Base-by-base conservation (phyloP, 1,284 basidiomycete genomes). In the Psilocybe mexicana region DNA sequence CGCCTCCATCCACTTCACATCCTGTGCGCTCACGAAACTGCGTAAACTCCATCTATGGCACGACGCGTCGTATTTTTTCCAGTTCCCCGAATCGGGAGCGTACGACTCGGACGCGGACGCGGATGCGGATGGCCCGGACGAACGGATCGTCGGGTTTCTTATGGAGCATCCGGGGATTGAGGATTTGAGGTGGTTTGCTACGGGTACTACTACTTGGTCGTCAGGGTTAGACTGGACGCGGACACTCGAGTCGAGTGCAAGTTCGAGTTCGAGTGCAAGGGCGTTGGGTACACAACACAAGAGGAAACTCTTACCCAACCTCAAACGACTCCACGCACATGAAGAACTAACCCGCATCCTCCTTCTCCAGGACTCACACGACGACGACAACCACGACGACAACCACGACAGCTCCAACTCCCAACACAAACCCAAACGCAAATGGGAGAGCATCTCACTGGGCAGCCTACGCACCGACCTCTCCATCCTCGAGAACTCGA, bases 21-120 rank as follows among this genome's bases (percentile, higher is more conserved):
- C 46, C 11, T 35, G 44, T 12, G 12, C 38, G n/a, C 30, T 48
- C n/a, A 30, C 14, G 11, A 33, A 48, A 33, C 46, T 48, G 28
- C 46, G 46, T 14, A 48, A 48, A 23, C 46, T 48, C 2, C 46
- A 48, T 14, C 30, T 48, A 8, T 48, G 30, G 28, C 46, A 48
- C n/a, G 46, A 48, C 14, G 14, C 46, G 12, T 14, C 28, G 23
- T 46, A 46, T 18, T 0, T 1, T 25, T 26, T 46, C 10, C 44
- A 46, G 28, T 46, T 46, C 23, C 44, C 44, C 44, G 44, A 46
- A 46, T 46, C 44, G 28, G n/a, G n/a, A n/a, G n/a, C n/a, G n/a
- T n/a, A n/a, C n/a, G n/a, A n/a, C n/a, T n/a, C n/a, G n/a, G n/a
- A n/a, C n/a, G n/a, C n/a, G n/a, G n/a, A n/a, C n/a, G n/a, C n/a